These are phyloP conservation scores for Comarum palustre DNA, from an alignment of 306 rosid genomes.

Conservation along the genomic window DNA sequence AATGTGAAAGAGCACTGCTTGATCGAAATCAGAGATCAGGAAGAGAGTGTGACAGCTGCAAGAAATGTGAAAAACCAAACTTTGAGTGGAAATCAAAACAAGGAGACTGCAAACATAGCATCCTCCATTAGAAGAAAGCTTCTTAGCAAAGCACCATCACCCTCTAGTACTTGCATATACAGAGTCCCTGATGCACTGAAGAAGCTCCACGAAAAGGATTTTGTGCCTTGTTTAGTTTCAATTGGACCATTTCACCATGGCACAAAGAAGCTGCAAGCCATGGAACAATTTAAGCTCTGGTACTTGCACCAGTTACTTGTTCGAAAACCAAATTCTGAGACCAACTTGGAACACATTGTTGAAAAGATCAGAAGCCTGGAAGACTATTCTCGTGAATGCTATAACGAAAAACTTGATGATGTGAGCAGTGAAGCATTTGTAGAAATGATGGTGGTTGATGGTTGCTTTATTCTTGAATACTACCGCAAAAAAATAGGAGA, in stretches of 20 bases:
- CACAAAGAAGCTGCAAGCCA: slow-evolving; percentile 1
- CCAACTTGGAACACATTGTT: slow-evolving; percentile 1
- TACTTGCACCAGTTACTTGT: not conserved
- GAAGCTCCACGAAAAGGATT: not conserved
- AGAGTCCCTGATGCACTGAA: not conserved
- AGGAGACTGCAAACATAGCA: not conserved
- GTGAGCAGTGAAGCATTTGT: not conserved
- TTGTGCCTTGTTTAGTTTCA: not conserved
- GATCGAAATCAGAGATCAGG: not conserved
- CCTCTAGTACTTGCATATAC: not conserved
- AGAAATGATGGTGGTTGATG: slow-evolving; percentile 8
- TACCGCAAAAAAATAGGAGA: not conserved
- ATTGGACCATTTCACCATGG: slow-evolving; percentile 8
- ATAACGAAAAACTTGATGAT: not conserved
- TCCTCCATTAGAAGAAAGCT: not conserved
- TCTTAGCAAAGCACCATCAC: not conserved
- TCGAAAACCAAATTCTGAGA: not conserved
- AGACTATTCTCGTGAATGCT: not conserved
- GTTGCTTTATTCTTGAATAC: not conserved
- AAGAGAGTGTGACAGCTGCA: not conserved
- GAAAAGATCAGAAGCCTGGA: not conserved
- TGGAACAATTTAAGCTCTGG: not conserved
- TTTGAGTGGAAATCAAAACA: not conserved
- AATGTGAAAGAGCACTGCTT: not conserved
- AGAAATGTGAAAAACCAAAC: not conserved